A percentile compares a stretch with the other conserved stretches of the same genome.
Conservation (phyloP, 352 stramenopile species). For the Phytophthora nicotianae region DNA sequence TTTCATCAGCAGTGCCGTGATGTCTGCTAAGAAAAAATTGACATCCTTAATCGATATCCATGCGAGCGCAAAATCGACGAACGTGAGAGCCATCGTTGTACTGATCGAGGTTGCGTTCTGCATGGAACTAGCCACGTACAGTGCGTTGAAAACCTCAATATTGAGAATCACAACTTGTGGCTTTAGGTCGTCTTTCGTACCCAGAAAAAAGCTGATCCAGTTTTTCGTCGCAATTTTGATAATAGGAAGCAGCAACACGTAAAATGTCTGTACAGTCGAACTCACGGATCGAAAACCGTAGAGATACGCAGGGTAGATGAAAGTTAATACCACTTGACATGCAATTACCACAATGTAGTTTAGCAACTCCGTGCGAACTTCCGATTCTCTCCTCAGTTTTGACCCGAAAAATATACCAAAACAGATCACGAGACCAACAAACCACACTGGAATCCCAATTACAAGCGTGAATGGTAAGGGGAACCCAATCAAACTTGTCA, state of each 20-base stretch:
- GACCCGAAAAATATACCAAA: constrained; percentile 32
- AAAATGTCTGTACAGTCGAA: constrained; percentile 29
- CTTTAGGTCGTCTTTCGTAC: constrained; percentile 37
- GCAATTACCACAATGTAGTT: constrained; percentile 40
- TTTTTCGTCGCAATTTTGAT: constrained; percentile 50
- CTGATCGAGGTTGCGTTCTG: constrained; percentile 39
- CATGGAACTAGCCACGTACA: constrained; percentile 55
- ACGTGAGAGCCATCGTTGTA: constrained; percentile 36
- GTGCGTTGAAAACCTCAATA: constrained; percentile 57
- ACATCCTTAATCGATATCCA: constrained; percentile 43
- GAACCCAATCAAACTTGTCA: constrained; percentile 38
- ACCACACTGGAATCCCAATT: constrained; percentile 32
- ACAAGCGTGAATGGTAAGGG: constrained; percentile 52
- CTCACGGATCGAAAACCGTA: constrained; percentile 39
- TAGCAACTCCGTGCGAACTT: constrained; percentile 19
- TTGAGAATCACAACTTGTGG: constrained; percentile 60
- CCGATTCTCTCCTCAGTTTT: constrained; percentile 24
- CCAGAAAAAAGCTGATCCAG: constrained; percentile 37
- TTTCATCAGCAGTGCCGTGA: constrained; percentile 7
- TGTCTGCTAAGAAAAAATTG: constrained; percentile 15
- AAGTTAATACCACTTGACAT: constrained; percentile 40
- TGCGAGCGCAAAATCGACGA: constrained; percentile 40
- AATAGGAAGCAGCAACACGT: constrained; percentile 37
- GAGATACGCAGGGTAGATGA: constrained; percentile 64
- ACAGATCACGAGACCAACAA: constrained; percentile 26